A percentile compares a stretch with the other conserved stretches of the same genome.
phyloP scores from a whole-genome alignment of 345 rosid species.

The Passiflora organensis region DNA sequence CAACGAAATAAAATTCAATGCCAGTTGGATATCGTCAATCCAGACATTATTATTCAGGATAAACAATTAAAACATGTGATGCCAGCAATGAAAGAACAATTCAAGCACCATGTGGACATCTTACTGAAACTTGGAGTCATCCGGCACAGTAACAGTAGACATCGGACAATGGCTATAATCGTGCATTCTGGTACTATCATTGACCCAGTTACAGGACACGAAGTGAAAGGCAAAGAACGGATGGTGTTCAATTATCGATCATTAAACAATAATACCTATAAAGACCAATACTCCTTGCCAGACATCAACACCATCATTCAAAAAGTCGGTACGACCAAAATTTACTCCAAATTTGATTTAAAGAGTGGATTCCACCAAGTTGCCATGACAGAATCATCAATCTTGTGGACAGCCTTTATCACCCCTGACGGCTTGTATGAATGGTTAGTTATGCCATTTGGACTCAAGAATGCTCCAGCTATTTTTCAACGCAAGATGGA shows the following conservation, averaged over 20 bases:
- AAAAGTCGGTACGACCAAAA: background rate
- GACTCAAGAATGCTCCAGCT: background rate
- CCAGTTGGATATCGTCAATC: background rate
- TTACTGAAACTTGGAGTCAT: background rate
- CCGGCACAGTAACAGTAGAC: background rate
- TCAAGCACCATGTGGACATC: background rate
- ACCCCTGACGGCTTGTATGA: background rate
- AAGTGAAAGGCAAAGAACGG: background rate
- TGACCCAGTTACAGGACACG: background rate
- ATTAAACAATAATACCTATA: background rate
- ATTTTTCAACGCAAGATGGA: background rate
- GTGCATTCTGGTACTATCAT: background rate
- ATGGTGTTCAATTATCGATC: slow-evolving; percentile 6
- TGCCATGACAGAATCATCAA: background rate
- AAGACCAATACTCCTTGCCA: background rate
- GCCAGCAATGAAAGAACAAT: background rate
- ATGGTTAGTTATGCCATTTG: slow-evolving; percentile 1
- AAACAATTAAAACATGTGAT: background rate
- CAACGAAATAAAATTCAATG: background rate
- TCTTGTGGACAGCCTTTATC: background rate
- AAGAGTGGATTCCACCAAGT: background rate
- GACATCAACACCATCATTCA: background rate
- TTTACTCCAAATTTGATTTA: background rate
- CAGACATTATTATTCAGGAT: background rate
- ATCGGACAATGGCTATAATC: background rate